Evolutionary conservation across 2,329 filamentous ascomycete species (phyloP), one percentile per base, ranked within the genome.

Genomic region (Stemphylium lycopersici): DNA sequence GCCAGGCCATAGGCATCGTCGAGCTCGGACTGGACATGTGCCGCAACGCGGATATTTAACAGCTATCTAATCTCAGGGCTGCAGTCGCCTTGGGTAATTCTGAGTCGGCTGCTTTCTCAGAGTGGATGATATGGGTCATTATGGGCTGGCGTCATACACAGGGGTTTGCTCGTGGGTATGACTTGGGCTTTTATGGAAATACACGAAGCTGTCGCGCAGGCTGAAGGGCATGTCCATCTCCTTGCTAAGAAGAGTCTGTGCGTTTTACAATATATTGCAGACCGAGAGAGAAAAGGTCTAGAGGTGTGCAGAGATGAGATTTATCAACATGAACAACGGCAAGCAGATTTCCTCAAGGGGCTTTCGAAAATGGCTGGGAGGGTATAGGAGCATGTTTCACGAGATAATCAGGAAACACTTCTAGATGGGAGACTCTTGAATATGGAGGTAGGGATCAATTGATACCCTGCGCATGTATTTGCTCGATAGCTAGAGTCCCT

Each of bases 71-170:
- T 34, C 49, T 76, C 8, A 59, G 70, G 32, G 59, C 70, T 2
- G 65, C 60, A 58, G 67, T 62, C 60, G 39, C 59, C 51, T 26
- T 52, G 18, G 62, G 54, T 3, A 22, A 39, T 47, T 33, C 46
- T 81, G 69, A 4, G 81, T 85, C 58, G 84, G 26, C 12, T 7
- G 26, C 36, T 7, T 59, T 65, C 12, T 55, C 56, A 6, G 26
- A 56, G 37, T 57, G 55, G 55, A 62, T 67, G 59, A 1, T 62
- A 12, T 42, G 36, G 39, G 41, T 57, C 20, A 47, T 58, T 15
- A 63, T 63, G 62, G 49, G 50, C 6, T 66, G 61, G 65, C 34
- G 58, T n/a, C 26, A 47, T 52, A 26, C 57, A 70, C 52, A 55
- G 52, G 2, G 67, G 66, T 39, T 46, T 68, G 24, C 57, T 76